Percentiles rank a stretch among this genome's conserved stretches.
These are phyloP conservation scores for Colletotrichum simmondsii DNA, from an alignment of 2,329 filamentous ascomycete genomes.

Conservation along the genomic window DNA sequence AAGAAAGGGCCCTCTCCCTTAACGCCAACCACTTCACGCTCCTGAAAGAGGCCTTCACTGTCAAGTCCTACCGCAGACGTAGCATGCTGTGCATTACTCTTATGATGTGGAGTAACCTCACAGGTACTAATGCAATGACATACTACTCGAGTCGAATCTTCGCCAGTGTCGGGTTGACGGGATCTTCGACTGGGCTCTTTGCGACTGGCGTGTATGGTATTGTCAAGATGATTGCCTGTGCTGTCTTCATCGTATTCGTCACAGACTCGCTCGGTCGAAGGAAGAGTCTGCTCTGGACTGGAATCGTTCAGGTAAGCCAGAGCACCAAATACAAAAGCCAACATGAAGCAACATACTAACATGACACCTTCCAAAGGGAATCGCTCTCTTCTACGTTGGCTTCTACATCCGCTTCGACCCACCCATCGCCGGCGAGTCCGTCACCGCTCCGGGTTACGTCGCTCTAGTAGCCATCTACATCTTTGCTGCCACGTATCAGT, in stretches of 20 bases:
- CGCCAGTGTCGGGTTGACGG: conserved; percentile 68
- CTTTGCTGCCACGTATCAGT: conserved; percentile 56
- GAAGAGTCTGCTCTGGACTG: conserved; percentile 38
- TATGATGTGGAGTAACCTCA: conserved; percentile 46
- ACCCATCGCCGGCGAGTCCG: conserved; percentile 54
- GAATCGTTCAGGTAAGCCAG: conserved; percentile 27
- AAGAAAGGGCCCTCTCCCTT: conserved; percentile 55
- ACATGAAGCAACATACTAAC: not conserved
- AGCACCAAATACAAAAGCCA: not conserved
- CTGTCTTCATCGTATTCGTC: conserved; percentile 35
- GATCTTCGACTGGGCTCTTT: conserved; percentile 66
- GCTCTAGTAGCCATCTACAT: conserved; percentile 75
- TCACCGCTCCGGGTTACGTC: conserved; percentile 63
- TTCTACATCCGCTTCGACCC: conserved; percentile 69
- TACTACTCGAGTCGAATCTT: conserved; percentile 69
- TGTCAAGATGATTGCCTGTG: conserved; percentile 56
- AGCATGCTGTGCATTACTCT: conserved; percentile 23
- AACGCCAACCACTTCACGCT: conserved; percentile 34
- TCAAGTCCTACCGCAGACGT: conserved; percentile 30
- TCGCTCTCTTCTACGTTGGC: conserved; percentile 52
- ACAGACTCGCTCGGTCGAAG: conserved; percentile 39
- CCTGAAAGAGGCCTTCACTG: conserved; percentile 28
- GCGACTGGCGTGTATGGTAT: conserved; percentile 75
- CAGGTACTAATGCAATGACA: conserved; percentile 35
- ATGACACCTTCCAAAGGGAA: not conserved